Conservation (phyloP, 306 rosid genomes). For the Lathyrus oleraceus region DNA sequence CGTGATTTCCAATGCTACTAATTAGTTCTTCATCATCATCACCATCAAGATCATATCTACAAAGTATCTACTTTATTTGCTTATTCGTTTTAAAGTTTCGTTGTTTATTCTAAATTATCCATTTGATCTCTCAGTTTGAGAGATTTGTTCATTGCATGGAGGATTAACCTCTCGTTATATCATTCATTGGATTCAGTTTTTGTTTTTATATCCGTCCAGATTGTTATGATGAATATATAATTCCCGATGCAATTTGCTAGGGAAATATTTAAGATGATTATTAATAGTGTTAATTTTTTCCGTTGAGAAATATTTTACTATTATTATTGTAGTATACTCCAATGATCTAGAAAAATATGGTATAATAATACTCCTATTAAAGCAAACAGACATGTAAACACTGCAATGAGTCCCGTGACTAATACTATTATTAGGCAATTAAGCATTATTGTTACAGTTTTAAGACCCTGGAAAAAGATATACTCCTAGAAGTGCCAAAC, state of each 20-base stretch:
- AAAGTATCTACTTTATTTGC: not conserved
- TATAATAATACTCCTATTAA: not conserved
- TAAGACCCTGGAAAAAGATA: too few relatives aligned
- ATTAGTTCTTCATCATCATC: not conserved
- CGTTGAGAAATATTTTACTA: not conserved
- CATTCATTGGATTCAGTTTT: not conserved
- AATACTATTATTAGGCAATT: not conserved
- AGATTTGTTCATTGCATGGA: conserved; percentile 13
- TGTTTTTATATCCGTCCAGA: not conserved
- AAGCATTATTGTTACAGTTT: not conserved
- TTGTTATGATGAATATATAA: not conserved
- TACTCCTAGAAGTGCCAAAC: too few relatives aligned
- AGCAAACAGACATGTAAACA: not conserved
- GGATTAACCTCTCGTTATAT: conserved; percentile 15
- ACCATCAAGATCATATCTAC: not conserved
- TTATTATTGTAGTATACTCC: too few relatives aligned
- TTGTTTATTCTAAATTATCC: not conserved
- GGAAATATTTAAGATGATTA: not conserved
- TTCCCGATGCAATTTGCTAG: conserved; percentile 8
- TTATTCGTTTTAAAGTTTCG: conserved; percentile 1
- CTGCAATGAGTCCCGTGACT: conserved; percentile 23
- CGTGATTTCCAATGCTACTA: conserved; percentile 53
- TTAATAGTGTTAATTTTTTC: not conserved
- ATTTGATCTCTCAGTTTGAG: not conserved
- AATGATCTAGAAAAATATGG: not conserved